Conservation (phyloP, 192 early-diverging fungal species). For the Entomortierella chlamydospora region DNA sequence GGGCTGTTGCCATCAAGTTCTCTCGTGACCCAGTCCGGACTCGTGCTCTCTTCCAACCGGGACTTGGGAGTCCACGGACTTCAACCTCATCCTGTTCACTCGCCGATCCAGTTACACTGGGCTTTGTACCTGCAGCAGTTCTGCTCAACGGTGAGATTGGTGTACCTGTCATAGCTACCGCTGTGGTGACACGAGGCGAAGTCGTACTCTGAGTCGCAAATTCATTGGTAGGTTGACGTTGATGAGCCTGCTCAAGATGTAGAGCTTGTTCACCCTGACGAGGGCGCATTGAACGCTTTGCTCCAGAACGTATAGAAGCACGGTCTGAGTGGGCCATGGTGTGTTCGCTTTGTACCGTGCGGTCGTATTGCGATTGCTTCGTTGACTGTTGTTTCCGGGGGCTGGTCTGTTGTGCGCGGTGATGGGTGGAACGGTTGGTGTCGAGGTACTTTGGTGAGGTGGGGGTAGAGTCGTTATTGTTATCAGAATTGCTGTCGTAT, state of each 20-base stretch:
- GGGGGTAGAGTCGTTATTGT: neutral
- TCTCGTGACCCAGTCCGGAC: constrained; percentile 10
- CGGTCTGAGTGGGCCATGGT: neutral
- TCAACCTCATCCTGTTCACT: constrained; percentile 18
- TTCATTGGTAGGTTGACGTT: neutral
- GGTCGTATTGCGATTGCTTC: neutral
- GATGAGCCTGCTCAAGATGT: neutral
- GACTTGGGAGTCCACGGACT: constrained; percentile 14
- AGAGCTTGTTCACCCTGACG: constrained; percentile 2
- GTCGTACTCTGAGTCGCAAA: neutral
- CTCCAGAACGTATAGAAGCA: neutral
- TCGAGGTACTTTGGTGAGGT: neutral
- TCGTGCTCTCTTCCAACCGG: constrained; percentile 17
- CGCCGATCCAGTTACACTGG: constrained; percentile 7
- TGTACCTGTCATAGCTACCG: constrained; percentile 23
- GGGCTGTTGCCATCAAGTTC: neutral
- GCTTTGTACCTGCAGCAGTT: neutral
- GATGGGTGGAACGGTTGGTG: neutral
- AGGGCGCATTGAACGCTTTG: constrained; percentile 4
- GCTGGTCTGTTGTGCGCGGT: neutral
- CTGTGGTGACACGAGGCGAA: constrained; percentile 34
- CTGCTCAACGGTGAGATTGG: neutral
- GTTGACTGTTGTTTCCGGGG: neutral
- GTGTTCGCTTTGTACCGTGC: neutral
- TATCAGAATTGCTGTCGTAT: neutral